Evolutionary conservation across 495 filamentous ascomycete genomes (phyloP).

Genomic region (Usnea hakonensis): DNA sequence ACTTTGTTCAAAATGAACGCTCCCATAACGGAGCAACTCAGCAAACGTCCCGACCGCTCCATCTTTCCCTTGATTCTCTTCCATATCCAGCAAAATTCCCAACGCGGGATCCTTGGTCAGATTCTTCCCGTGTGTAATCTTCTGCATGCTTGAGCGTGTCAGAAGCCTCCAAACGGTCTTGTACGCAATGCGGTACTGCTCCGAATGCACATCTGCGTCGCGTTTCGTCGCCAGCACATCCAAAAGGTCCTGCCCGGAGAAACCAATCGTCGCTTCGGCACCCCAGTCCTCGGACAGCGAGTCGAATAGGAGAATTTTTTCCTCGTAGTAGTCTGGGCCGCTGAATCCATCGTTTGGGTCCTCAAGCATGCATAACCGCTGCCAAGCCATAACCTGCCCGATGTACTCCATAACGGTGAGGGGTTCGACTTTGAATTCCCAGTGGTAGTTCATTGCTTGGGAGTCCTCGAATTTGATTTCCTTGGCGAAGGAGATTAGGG

Average conservation of each 20-base stretch:
- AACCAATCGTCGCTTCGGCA: background rate
- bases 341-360: background rate
- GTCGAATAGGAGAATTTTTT: background rate
- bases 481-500: background rate
- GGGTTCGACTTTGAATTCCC: background rate
- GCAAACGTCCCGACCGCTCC: background rate
- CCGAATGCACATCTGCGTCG: background rate
- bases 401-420: background rate
- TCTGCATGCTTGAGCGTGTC: background rate
- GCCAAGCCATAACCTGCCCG: background rate
- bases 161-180: background rate
- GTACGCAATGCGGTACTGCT: background rate
- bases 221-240: background rate
- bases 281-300: background rate
- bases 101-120: background rate
- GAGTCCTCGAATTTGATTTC: background rate
- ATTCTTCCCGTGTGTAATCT: background rate
- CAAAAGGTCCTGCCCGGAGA: background rate
- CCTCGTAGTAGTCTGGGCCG: background rate
- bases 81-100: background rate
- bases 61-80: background rate
- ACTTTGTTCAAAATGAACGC: constrained; percentile 2
- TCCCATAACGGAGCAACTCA: background rate
- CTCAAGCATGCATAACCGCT: background rate
- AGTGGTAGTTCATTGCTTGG: background rate